phyloP scores from a whole-genome alignment of 495 filamentous ascomycete species.

The Chaetomidium leptoderma region DNA sequence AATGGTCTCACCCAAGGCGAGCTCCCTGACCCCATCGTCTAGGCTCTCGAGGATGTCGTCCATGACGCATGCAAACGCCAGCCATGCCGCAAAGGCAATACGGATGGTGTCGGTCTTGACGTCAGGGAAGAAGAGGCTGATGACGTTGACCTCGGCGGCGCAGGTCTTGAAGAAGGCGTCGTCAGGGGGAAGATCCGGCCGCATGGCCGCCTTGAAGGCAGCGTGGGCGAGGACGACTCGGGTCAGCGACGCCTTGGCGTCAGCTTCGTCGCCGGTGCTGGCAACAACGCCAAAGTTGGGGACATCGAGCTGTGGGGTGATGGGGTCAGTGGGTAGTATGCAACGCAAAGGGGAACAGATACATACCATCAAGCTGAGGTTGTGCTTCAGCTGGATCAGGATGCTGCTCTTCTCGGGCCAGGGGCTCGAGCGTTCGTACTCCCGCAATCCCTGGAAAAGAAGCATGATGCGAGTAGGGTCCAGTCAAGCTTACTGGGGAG shows the following conservation, averaged over 20 bases:
- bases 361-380: constrained; percentile 8
- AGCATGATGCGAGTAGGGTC: not conserved
- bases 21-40: not conserved
- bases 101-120: constrained; percentile 5
- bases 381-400: constrained; percentile 6
- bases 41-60: constrained; percentile 23
- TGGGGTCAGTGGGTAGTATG: not conserved
- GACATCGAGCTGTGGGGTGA: constrained; percentile 1
- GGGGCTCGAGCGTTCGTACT: constrained; percentile 1
- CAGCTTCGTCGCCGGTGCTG: not conserved
- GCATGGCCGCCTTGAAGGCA: constrained; percentile 7
- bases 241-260: not conserved
- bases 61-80: constrained; percentile 20
- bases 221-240: constrained; percentile 10
- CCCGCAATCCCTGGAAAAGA: not conserved
- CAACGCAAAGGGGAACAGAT: not conserved
- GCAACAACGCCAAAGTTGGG: constrained; percentile 2
- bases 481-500: too few relatives aligned
- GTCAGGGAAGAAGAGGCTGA: constrained; percentile 22
- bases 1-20: constrained; percentile 8
- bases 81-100: constrained; percentile 20
- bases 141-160: constrained; percentile 18
- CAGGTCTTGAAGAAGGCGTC: constrained; percentile 14
- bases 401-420: constrained; percentile 5
- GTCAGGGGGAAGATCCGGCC: not conserved